A percentile compares a stretch with the other conserved stretches of the same genome.
phyloP scores from a whole-genome alignment of 2,329 filamentous ascomycete species.

The Colletotrichum horii region DNA sequence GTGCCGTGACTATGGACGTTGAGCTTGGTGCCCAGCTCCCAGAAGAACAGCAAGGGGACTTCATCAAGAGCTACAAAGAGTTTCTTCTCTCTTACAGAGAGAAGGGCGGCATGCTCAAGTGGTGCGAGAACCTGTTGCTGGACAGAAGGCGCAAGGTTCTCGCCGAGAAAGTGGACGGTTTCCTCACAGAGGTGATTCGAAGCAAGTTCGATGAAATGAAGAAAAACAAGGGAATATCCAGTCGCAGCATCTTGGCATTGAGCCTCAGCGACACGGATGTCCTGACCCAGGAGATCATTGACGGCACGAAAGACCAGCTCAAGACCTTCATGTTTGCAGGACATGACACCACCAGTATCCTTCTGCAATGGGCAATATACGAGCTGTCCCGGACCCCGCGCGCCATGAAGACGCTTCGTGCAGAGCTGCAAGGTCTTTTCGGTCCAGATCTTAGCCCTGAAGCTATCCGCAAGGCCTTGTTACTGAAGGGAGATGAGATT shows the following conservation, averaged over 20 bases:
- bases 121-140: conserved; percentile 25
- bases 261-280: conserved; percentile 32
- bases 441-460: conserved; percentile 32
- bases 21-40: conserved; percentile 36
- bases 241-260: conserved; percentile 37
- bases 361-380: conserved; percentile 41
- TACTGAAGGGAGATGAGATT: conserved; percentile 32
- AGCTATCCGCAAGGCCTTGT: conserved; percentile 28
- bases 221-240: conserved; percentile 1
- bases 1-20: conserved; percentile 37
- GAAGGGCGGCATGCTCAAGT: conserved; percentile 22
- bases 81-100: conserved; percentile 27
- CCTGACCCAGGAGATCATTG: conserved; percentile 31
- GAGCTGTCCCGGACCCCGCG: conserved; percentile 37
- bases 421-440: conserved; percentile 40
- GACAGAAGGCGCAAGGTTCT: conserved; percentile 24
- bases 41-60: conserved; percentile 27
- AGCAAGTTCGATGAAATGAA: conserved; percentile 25
- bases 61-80: conserved; percentile 33
- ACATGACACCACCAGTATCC: conserved; percentile 44
- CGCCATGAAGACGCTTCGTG: conserved; percentile 30
- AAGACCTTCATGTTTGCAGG: conserved; percentile 46
- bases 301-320: conserved; percentile 39
- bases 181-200: conserved; percentile 28
- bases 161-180: conserved; percentile 24